Evolutionary conservation across 352 stramenopile species (phyloP), one percentile per base, ranked within the genome.

Genomic region (Pythium utonaiense): DNA sequence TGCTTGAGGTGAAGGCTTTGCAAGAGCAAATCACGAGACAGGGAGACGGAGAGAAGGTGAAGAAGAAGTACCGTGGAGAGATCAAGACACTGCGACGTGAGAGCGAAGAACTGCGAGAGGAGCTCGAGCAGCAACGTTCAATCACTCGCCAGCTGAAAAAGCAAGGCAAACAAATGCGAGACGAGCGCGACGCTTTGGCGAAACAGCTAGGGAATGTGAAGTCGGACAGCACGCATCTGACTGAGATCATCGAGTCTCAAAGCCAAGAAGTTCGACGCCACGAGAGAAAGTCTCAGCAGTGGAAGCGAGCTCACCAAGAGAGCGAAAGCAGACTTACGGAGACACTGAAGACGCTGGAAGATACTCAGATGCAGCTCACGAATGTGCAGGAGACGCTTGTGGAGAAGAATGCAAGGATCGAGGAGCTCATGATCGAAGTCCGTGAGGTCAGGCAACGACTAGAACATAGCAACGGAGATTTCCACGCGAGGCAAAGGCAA

Each of bases 221-320:
- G 59, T 63, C 62, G 16, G 75, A 89, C 47, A 68, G 61, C 22
- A 51, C 69, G 44, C 73, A 84, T 38, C 61, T 89, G 10, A 49
- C 67, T 1, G 47, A 60, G 19, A 71, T 88, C 16, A 60, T 86
- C 12, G 70, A 86, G 34, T 73, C 63, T 6, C 77, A 86, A 51
- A 64, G 69, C 8, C 38, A 57, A 0, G 64, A 62, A 3, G 40
- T 64, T 7, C 17, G 69, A n/a, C 44, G 67, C 1, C 61, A 73
- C 14, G 60, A 71, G 1, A 74, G 72, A 19, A 67, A 75, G 9
- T 42, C 74, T 2, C 50, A 38, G 12, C 61, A 49, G 3, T 54
- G 33, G 27, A 77, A 55, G 69, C 47, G 69, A 69, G 27, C 38
- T 51, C 17, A 69, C 66, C 28, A 76, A 60, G 50, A 55, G 64